Conservation (phyloP, 306 rosid species). For the Trifolium dubium region DNA sequence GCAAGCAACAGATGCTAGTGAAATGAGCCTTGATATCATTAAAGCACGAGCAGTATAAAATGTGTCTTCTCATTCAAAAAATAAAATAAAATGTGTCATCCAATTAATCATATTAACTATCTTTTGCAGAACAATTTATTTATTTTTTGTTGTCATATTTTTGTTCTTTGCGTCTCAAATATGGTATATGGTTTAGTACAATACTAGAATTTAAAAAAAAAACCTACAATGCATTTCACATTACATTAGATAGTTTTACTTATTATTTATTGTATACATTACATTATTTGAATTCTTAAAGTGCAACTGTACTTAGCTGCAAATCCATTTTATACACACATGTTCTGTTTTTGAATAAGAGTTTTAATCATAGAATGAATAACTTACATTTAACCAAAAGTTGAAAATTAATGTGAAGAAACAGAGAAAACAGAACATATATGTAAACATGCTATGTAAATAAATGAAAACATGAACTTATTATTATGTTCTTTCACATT, state of each 20-base stretch:
- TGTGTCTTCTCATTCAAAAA: constrained; percentile 6
- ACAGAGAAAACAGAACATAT: not conserved
- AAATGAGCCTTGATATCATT: constrained; percentile 53
- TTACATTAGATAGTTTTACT: constrained; percentile 23
- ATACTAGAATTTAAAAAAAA: constrained; percentile 5
- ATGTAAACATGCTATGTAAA: no score
- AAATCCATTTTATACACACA: constrained; percentile 3
- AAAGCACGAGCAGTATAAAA: constrained; percentile 49
- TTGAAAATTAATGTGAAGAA: not conserved
- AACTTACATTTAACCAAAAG: not conserved
- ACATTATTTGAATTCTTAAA: constrained; percentile 33
- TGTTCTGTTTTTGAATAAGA: not conserved
- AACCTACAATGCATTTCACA: constrained; percentile 24
- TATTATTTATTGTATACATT: constrained; percentile 34
- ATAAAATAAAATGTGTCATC: constrained; percentile 13
- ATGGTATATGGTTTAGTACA: constrained; percentile 28
- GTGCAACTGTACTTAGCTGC: constrained; percentile 16
- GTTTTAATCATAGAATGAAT: not conserved
- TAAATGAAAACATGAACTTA: no score
- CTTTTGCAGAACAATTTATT: constrained; percentile 31
- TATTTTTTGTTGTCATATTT: not conserved
- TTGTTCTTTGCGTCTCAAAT: constrained; percentile 2
- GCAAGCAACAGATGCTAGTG: constrained; percentile 54
- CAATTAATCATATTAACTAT: constrained; percentile 13
- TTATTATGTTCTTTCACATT: no score